Evolutionary conservation across 2,329 filamentous ascomycete genomes (phyloP).

Genomic region (Exophiala dermatitidis): DNA sequence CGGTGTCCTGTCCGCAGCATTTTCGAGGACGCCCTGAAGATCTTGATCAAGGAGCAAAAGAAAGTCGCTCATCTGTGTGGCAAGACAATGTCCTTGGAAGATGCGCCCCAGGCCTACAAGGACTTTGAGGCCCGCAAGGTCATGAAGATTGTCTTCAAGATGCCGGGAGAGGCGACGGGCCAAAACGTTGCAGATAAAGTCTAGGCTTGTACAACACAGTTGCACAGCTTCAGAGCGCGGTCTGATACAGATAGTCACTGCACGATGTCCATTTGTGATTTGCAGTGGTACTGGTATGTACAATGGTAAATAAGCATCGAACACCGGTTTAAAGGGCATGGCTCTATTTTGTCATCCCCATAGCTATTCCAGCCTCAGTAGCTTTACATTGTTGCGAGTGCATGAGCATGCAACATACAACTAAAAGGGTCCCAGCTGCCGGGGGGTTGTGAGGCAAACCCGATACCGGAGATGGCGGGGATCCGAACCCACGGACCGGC

Average conservation of each 20-base stretch:
- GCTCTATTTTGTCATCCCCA: too few relatives aligned
- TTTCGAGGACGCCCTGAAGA: constrained; percentile 24
- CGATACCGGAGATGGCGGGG: too few relatives aligned
- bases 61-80: constrained; percentile 26
- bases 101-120: constrained; percentile 26
- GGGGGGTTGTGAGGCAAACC: too few relatives aligned
- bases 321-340: too few relatives aligned
- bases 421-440: too few relatives aligned
- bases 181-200: constrained; percentile 37
- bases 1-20: constrained; percentile 27
- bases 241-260: not conserved
- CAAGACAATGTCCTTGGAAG: constrained; percentile 26
- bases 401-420: too few relatives aligned
- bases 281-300: too few relatives aligned
- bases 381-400: too few relatives aligned
- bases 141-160: constrained; percentile 25
- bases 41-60: constrained; percentile 27
- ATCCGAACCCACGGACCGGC: too few relatives aligned
- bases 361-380: too few relatives aligned
- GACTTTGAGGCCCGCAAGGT: constrained; percentile 27
- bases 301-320: too few relatives aligned
- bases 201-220: not conserved
- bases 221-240: not conserved
- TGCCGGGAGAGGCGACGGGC: constrained; percentile 17
- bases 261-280: too few relatives aligned